Evolutionary conservation across 169 alveolate species (phyloP).

Genomic region (Plasmodium inui): DNA sequence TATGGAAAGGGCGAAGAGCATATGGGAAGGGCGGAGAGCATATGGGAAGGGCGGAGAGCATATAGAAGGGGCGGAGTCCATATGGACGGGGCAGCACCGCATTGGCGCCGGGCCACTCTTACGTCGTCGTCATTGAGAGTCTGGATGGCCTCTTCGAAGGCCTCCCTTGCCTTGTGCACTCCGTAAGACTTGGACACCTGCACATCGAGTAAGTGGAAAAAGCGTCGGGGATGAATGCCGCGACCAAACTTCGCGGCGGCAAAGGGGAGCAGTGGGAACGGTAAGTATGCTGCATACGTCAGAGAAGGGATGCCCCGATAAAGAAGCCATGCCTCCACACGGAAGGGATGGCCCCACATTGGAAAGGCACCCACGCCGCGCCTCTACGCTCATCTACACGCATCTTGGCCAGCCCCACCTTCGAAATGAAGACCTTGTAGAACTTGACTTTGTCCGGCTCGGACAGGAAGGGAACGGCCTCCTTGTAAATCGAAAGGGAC

Average conservation of each 20-base stretch:
- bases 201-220: not conserved
- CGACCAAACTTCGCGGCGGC: not conserved
- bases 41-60: not conserved
- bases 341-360: not conserved
- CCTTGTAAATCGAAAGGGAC: conserved; percentile 87
- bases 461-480: conserved; percentile 87
- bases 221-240: not conserved
- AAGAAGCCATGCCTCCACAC: not conserved
- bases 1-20: not conserved
- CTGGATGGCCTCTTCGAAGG: conserved; percentile 73
- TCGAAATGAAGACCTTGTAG: conserved; percentile 56
- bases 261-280: too few species aligned
- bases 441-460: conserved; percentile 74
- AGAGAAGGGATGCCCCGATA: not conserved
- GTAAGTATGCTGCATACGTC: not conserved
- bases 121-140: conserved; percentile 52
- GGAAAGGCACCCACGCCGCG: not conserved
- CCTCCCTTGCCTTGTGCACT: conserved; percentile 65
- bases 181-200: conserved; percentile 71
- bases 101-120: not conserved
- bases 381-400: too few species aligned
- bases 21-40: not conserved
- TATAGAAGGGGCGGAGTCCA: too few species aligned
- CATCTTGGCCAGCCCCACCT: too few species aligned
- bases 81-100: not conserved